phyloP scores from a whole-genome alignment of 371 early-diverging fungal genomes.

The Pancytospora philotis region DNA sequence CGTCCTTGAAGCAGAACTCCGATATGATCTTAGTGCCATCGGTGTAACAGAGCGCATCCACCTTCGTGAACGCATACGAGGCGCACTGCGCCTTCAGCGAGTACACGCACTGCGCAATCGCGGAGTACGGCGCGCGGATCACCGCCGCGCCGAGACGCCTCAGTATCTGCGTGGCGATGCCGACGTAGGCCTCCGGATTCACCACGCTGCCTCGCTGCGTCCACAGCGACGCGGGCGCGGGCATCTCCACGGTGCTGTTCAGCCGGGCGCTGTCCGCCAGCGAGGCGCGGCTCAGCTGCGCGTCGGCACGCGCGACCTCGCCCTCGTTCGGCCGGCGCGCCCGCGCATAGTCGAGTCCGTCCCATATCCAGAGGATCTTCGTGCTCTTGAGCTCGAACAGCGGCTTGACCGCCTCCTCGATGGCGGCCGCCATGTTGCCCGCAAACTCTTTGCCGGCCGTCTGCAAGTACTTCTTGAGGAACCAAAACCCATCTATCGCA shows the following conservation, averaged over 20 bases:
- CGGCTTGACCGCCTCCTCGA: slow-evolving; percentile 13
- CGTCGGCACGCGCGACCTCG: not conserved
- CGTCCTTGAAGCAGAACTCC: slow-evolving; percentile 28
- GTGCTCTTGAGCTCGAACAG: slow-evolving; percentile 28
- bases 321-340: not conserved
- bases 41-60: slow-evolving; percentile 51
- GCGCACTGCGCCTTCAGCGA: slow-evolving; percentile 40
- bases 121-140: slow-evolving; percentile 55
- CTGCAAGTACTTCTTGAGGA: slow-evolving; percentile 45
- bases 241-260: not conserved
- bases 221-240: not conserved
- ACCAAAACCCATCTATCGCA: slow-evolving; percentile 58
- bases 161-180: slow-evolving; percentile 34
- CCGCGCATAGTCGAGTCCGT: slow-evolving; percentile 41
- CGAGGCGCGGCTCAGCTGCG: not conserved
- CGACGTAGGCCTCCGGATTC: slow-evolving; percentile 27
- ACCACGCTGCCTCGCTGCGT: not conserved
- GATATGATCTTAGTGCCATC: slow-evolving; percentile 36
- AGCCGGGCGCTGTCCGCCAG: no score
- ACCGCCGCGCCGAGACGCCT: slow-evolving; percentile 20
- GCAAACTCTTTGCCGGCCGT: slow-evolving; percentile 7
- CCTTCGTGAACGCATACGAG: slow-evolving; percentile 47
- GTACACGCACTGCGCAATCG: slow-evolving; percentile 56
- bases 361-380: slow-evolving; percentile 57
- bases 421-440: not conserved